Conservation (phyloP, 2,329 filamentous ascomycete species). For the Trichoderma brevicompactum region DNA sequence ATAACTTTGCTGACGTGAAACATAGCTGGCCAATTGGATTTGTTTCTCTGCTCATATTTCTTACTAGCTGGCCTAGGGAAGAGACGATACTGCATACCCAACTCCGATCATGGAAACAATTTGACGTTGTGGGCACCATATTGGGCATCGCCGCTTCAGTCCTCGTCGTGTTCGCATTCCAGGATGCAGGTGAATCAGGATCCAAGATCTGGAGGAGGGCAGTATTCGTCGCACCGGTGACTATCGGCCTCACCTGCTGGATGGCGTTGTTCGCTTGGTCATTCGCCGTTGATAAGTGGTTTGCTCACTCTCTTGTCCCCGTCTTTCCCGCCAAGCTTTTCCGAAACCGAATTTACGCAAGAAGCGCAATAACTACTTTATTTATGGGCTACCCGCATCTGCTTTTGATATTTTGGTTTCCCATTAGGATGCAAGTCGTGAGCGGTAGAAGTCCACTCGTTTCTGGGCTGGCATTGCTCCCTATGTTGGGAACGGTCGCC, state of each 20-base stretch:
- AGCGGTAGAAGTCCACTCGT: constrained; percentile 51
- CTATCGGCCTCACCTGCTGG: constrained; percentile 39
- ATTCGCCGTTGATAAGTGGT: constrained; percentile 34
- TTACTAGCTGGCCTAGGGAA: constrained; percentile 54
- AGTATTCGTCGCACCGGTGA: constrained; percentile 41
- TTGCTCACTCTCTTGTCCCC: constrained; percentile 40
- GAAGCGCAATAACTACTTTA: constrained; percentile 50
- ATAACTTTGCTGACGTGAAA: constrained; percentile 25
- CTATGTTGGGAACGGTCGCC: constrained; percentile 56
- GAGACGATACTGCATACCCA: constrained; percentile 46
- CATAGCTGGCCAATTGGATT: constrained; percentile 55
- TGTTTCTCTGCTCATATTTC: constrained; percentile 52
- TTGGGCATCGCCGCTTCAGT: constrained; percentile 58
- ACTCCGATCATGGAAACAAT: constrained; percentile 51
- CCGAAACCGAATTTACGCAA: constrained; percentile 51
- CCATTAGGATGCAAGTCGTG: constrained; percentile 55
- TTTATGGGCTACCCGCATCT: constrained; percentile 57
- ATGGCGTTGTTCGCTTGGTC: constrained; percentile 39
- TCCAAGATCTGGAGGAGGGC: constrained; percentile 49
- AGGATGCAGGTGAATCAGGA: constrained; percentile 50
- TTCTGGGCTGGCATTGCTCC: constrained; percentile 57
- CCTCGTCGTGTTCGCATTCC: constrained; percentile 62
- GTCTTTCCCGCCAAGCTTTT: constrained; percentile 56
- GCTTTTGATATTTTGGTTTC: constrained; percentile 54
- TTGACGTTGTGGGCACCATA: constrained; percentile 59